Evolutionary conservation across 805 yeast genomes (phyloP).

Genomic region (Lachancea fermentati): DNA sequence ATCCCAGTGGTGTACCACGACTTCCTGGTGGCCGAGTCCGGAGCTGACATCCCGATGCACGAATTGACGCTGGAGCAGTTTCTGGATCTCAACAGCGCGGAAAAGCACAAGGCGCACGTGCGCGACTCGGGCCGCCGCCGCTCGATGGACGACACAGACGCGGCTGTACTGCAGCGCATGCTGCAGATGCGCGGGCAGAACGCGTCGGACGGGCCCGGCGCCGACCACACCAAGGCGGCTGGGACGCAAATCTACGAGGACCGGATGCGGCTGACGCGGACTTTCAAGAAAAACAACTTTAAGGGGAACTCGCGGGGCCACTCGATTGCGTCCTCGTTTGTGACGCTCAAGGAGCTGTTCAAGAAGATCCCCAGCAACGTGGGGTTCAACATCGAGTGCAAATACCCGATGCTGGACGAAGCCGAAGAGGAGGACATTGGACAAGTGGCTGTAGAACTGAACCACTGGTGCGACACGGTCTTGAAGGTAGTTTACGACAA

Average conservation of each 20-base stretch:
- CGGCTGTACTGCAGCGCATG: constrained; percentile 8
- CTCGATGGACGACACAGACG: constrained; percentile 26
- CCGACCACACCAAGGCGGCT: background rate
- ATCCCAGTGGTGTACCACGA: constrained; percentile 95
- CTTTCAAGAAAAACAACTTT: constrained; percentile 78
- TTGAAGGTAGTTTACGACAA: constrained; percentile 73
- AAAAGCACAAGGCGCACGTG: constrained; percentile 11
- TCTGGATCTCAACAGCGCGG: constrained; percentile 42
- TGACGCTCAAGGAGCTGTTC: constrained; percentile 80
- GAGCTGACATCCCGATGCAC: constrained; percentile 96
- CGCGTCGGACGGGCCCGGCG: background rate
- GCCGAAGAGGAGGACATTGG: constrained; percentile 87
- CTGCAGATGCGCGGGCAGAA: constrained; percentile 1
- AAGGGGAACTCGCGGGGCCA: constrained; percentile 91
- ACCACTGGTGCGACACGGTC: constrained; percentile 84
- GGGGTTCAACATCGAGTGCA: constrained; percentile 92
- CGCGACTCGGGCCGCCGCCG: constrained; percentile 21
- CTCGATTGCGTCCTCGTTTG: constrained; percentile 87
- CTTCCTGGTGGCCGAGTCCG: constrained; percentile 89
- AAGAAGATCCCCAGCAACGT: constrained; percentile 73
- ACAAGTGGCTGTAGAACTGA: constrained; percentile 73
- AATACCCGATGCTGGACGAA: constrained; percentile 93
- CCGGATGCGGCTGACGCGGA: constrained; percentile 80
- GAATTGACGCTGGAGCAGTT: constrained; percentile 86
- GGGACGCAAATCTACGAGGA: constrained; percentile 30